These are phyloP conservation scores for Leccinum insigne DNA, from an alignment of 1,284 basidiomycete species.

Conservation along the genomic window DNA sequence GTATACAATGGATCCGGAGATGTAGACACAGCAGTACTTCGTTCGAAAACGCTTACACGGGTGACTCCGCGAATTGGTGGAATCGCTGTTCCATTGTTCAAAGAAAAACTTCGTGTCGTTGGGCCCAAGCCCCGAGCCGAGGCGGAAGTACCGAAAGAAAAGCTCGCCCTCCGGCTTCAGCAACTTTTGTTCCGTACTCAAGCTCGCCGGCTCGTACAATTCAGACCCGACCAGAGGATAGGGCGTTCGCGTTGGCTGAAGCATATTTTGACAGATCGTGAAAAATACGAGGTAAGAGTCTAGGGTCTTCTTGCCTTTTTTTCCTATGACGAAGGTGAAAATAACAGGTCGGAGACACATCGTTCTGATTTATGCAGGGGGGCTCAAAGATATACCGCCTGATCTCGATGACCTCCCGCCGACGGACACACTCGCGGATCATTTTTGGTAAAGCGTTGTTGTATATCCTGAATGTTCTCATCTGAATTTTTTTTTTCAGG, in stretches of 20 bases:
- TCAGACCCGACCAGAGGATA: slow-evolving; percentile 30
- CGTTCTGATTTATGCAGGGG: slow-evolving; percentile 47
- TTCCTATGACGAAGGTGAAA: neutral
- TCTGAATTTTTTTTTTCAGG: slow-evolving; percentile 40
- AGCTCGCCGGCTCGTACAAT: slow-evolving; percentile 17
- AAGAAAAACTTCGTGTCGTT: slow-evolving; percentile 52
- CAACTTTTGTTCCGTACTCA: slow-evolving; percentile 23
- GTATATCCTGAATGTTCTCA: neutral
- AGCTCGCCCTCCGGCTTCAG: slow-evolving; percentile 20
- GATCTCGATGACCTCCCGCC: slow-evolving; percentile 35
- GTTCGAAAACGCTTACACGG: slow-evolving; percentile 43
- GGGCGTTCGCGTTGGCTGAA: slow-evolving; percentile 29
- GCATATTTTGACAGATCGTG: slow-evolving; percentile 30
- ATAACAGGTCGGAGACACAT: slow-evolving; percentile 54
- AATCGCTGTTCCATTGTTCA: slow-evolving; percentile 51
- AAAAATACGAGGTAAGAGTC: slow-evolving; percentile 27
- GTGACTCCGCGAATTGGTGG: slow-evolving; percentile 58
- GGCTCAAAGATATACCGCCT: slow-evolving; percentile 22
- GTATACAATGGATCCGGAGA: slow-evolving; percentile 36
- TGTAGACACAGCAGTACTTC: slow-evolving; percentile 54
- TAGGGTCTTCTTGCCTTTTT: slow-evolving; percentile 25
- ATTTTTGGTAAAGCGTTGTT: slow-evolving; percentile 53
- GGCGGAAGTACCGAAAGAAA: slow-evolving; percentile 10
- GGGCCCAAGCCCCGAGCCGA: slow-evolving; percentile 40
- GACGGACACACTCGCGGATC: slow-evolving; percentile 45